Evolutionary conservation across 2,329 filamentous ascomycete species (phyloP), one percentile per base, ranked within the genome.

Genomic region (Rutstroemia sp.): DNA sequence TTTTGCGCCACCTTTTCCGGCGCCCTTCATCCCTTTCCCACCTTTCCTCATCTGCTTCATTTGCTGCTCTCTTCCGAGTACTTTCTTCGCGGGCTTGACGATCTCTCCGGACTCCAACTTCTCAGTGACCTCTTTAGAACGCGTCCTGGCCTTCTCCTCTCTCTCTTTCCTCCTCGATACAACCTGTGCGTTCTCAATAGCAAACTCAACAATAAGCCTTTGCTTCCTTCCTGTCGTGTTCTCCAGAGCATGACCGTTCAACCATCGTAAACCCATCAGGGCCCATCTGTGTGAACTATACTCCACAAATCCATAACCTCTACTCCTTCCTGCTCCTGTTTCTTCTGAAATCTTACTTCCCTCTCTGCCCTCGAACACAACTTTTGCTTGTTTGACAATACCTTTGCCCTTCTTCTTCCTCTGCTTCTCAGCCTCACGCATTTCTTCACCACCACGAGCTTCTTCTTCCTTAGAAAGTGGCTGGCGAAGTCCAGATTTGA

Each of bases 301-400:
- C 74, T 99, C 94, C 63, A 99, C 88, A 75, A 99, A 99, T 12
- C 95, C 94, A 70, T 99, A 99, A 5, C 94, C 94, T 70, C 92
- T 83, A 70, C 88, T 94, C 69, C 88, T 82, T 48, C 92, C 92
- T 6, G 84, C 90, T 7, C 88, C 90, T 51, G 78, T 83, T 45
- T 81, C 78, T 73, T 95, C 91, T 8, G 79, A 73, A 14, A 96
- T 83, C 75, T 96, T 97, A 67, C 83, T 83, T 47, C 94, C 94
- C 64, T 94, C 84, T 38, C 82, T 81, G 56, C 87, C 88, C 75
- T 99, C 94, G 67, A 94, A 97, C 39, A 97, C 88, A 54, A 99
- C 82, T 77, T 96, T 99, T 56, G 92, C 88, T 73, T 99, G 94
- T 65, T 84, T 87, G 45, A 99, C 90, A 50, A 99, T 79, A 66